phyloP scores from a whole-genome alignment of 2,329 filamentous ascomycete genomes.

The Claviceps arundinis region DNA sequence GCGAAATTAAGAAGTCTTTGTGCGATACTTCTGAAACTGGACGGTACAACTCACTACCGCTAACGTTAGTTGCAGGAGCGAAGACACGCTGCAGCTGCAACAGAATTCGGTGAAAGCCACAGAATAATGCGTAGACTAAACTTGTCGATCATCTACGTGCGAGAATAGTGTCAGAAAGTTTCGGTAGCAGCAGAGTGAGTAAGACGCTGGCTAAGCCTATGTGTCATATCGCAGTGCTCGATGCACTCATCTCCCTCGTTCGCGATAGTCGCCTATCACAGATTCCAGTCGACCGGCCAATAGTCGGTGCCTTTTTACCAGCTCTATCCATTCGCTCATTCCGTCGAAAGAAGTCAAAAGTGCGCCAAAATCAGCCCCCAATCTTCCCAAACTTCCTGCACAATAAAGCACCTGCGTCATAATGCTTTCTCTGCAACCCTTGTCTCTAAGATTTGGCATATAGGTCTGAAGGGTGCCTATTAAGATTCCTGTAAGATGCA shows the following conservation, averaged over 20 bases:
- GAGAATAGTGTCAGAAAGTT: no score
- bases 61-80: no score
- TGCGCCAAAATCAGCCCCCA: constrained; percentile 88
- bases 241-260: constrained; percentile 13
- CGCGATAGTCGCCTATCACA: constrained; percentile 42
- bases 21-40: no score
- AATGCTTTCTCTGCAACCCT: constrained; percentile 69
- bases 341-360: constrained; percentile 49
- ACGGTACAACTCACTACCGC: no score
- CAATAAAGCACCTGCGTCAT: constrained; percentile 90
- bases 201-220: no score
- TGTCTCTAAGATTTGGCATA: constrained; percentile 69
- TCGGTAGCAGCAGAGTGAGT: no score
- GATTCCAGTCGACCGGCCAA: constrained; percentile 68
- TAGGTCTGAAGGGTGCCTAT: constrained; percentile 64
- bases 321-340: constrained; percentile 68
- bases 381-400: constrained; percentile 73
- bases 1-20: no score
- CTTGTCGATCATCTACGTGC: no score
- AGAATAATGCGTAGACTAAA: no score
- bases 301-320: constrained; percentile 77
- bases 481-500: constrained; percentile 71
- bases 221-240: not conserved
- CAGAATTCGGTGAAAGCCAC: no score
- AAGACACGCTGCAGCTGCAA: no score